Conservation (phyloP, 192 early-diverging fungal genomes). For the Umbelopsis vinacea region DNA sequence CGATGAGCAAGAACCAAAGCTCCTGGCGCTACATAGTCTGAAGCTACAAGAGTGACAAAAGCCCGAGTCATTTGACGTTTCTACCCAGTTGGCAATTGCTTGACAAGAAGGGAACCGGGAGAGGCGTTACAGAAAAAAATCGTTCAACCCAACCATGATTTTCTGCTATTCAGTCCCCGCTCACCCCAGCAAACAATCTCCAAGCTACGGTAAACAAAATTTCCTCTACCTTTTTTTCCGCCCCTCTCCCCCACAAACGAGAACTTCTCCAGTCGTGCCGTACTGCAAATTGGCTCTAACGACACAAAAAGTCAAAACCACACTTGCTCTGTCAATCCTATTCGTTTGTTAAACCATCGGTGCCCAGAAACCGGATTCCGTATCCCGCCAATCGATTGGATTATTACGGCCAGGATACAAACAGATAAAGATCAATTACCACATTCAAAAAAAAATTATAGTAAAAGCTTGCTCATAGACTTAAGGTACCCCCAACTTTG, state of each 20-base stretch:
- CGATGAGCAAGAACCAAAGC: slow-evolving; percentile 81
- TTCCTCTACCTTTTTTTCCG: too few relatives aligned
- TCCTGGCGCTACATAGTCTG: slow-evolving; percentile 82
- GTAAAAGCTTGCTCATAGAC: too few relatives aligned
- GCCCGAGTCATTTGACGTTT: slow-evolving; percentile 43
- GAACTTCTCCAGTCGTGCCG: too few relatives aligned
- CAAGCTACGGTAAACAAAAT: too few relatives aligned
- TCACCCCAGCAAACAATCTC: slow-evolving; percentile 1
- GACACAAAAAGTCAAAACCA: too few relatives aligned
- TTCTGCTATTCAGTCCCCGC: neutral
- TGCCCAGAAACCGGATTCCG: neutral
- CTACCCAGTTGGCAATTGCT: neutral
- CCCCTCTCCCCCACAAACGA: too few relatives aligned
- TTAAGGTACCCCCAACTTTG: too few relatives aligned
- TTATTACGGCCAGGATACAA: neutral
- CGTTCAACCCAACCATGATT: neutral
- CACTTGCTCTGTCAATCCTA: neutral
- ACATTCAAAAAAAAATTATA: neutral
- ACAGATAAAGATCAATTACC: neutral
- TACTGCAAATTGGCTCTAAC: too few relatives aligned
- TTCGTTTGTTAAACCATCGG: neutral
- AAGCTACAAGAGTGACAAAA: slow-evolving; percentile 87
- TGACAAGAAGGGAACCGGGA: neutral
- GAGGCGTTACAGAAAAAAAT: neutral
- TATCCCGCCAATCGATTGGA: neutral